phyloP scores from a whole-genome alignment of 495 filamentous ascomycete species.

The Bombardia bombarda region DNA sequence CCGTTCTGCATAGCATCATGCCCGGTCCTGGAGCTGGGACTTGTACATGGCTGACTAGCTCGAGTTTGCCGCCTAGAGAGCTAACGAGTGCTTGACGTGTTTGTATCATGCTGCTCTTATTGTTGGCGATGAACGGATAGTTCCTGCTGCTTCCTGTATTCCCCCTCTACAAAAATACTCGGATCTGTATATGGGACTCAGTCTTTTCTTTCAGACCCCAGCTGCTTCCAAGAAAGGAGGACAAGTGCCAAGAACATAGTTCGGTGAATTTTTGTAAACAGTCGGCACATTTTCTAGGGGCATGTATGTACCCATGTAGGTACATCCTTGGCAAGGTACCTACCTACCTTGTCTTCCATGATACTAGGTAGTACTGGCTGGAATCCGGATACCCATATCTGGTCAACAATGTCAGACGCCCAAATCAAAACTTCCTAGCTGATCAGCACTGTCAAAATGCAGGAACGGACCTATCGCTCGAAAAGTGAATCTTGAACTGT shows the following conservation, averaged over 20 bases:
- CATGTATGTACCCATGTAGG: neutral
- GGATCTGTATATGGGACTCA: neutral
- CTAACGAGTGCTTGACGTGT: neutral
- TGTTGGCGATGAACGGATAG: neutral
- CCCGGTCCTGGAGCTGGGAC: neutral
- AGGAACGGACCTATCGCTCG: too few species aligned
- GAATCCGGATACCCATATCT: neutral
- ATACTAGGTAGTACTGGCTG: too few species aligned
- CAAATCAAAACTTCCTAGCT: too few species aligned
- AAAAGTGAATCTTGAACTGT: too few species aligned
- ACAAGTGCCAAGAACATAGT: neutral
- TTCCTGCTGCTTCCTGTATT: too few species aligned
- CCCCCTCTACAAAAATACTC: too few species aligned
- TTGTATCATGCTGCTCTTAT: neutral
- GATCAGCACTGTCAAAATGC: too few species aligned
- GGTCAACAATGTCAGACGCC: neutral
- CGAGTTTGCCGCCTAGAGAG: neutral
- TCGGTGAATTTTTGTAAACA: neutral
- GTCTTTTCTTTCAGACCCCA: neutral
- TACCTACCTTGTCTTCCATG: too few species aligned
- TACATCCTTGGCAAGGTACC: neutral
- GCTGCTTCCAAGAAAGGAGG: neutral
- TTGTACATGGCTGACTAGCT: neutral
- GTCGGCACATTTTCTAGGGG: neutral
- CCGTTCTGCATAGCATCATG: neutral